Evolutionary conservation across 2,329 filamentous ascomycete genomes (phyloP), one percentile per base, ranked within the genome.

Genomic region (Fusarium camptoceras): DNA sequence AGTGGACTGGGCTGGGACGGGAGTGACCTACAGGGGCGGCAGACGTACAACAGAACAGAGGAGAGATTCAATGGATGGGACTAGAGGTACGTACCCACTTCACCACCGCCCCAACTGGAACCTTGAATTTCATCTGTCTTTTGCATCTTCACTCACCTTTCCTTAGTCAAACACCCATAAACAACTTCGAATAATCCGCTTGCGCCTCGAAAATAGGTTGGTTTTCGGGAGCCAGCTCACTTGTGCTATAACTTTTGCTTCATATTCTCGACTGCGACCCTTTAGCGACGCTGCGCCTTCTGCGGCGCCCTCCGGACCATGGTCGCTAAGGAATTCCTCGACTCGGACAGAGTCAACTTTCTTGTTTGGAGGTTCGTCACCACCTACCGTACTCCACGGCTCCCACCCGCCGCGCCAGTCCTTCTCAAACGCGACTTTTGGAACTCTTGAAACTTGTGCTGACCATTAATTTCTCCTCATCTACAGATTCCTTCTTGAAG

Each of bases 331-430:
- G 87, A 89, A 82, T 84, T 84, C 77, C 84, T 91, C 76, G 86
- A 89, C 84, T 89, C 87, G 72, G 85, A 91, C 80, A 85, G 87
- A 83, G 83, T 91, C 85, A 91, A 91, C 83, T 91, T 88, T 84
- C 85, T 91, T 79, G 85, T 91, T 78, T 91, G 89, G 89, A 89
- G 88, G 89, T 91, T 84, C 81, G 88, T 86, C 76, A 71, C 68
- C 73, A 71, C 24, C n/a, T 73, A 71, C 24, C n/a, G 24, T 16
- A 28, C 72, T 73, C 73, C 68, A 71, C 68, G 64, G 66, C 66
- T 54, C 57, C 68, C 65, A 55, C 54, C 58, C 28, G 24, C 42
- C 64, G 50, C 55, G 44, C 67, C 66, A 60, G 54, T 59, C 16
- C 28, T 47, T 41, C 60, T 54, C 48, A 37, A 49, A 55, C 43